These are phyloP conservation scores for Coccomyxa subellipsoidea DNA, from an alignment of 163 green algal species.

Conservation along the genomic window DNA sequence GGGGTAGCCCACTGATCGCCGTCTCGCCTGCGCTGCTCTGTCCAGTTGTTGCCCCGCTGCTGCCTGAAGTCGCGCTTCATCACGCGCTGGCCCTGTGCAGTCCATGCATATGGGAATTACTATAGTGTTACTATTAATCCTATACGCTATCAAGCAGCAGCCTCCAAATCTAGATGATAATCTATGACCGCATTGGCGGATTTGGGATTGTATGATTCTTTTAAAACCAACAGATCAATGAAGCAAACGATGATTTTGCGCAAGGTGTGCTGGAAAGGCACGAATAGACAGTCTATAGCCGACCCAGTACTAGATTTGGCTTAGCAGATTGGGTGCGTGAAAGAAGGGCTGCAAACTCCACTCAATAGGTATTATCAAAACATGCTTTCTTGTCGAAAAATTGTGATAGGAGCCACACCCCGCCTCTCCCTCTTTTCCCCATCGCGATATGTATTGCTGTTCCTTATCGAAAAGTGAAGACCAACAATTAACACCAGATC, in stretches of 20 bases:
- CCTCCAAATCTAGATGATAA: not conserved
- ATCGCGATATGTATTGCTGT: not conserved
- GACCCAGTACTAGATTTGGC: not conserved
- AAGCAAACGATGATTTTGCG: not conserved
- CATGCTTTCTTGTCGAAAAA: not conserved
- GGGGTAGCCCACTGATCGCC: not conserved
- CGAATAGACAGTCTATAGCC: too few species aligned
- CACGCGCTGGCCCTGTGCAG: not conserved
- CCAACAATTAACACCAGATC: too few species aligned
- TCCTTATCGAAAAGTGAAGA: too few species aligned
- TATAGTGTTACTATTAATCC: not conserved
- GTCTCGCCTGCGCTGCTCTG: constrained; percentile 14
- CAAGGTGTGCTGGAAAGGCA: too few species aligned
- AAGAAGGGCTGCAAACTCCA: not conserved
- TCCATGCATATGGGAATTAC: not conserved
- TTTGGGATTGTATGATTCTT: not conserved
- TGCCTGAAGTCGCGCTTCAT: constrained; percentile 49
- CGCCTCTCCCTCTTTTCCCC: not conserved
- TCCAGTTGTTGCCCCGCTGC: constrained; percentile 35
- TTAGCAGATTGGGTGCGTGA: not conserved
- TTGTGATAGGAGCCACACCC: not conserved
- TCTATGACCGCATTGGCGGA: not conserved
- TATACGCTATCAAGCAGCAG: not conserved
- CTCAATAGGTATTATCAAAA: not conserved
- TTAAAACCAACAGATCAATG: not conserved